Evolutionary conservation across 768 basidiomycete species (phyloP), one percentile per base, ranked within the genome.

Genomic region (Leccinum uliginosum): DNA sequence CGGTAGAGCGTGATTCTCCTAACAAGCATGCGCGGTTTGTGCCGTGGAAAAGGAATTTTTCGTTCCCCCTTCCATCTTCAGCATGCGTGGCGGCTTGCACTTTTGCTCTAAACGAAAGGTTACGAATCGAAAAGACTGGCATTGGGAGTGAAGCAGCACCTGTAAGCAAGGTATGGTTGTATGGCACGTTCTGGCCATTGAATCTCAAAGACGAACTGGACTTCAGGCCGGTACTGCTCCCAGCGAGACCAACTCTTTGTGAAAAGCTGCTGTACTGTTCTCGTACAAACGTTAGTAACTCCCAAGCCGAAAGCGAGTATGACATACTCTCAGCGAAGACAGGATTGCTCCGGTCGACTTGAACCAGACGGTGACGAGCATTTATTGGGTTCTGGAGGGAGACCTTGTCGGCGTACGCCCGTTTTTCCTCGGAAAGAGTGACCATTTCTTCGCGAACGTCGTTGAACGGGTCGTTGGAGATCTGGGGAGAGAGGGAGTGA

Each of bases 21-120:
- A 61, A 29, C 48, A 61, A 15, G 24, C 51, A 61, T 15, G 60
- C 59, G 38, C 60, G 60, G 9, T 61, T 61, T 29, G 60, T 61
- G 8, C 59, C 59, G 26, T 60, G 59, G 26, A 61, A 61, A n/a
- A 55, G 46, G 32, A 49, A 49, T 7, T 50, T 56, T 6, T 61
- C 59, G n/a, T 61, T 61, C 30, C 60, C 59, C 15, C 29, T 47
- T 12, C 54, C 54, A 17, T 53, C 54, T 12, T 56, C 29, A 21
- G 60, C 54, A 3, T 46, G 34, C 8, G 12, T 53, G 19, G 48
- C 40, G 9, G 54, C 59, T 45, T 57, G 60, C 12, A 62, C 55
- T 24, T 47, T 53, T 3, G 43, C 35, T 43, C 60, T 61, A 21
- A n/a, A 29, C 26, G n/a, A 15, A 14, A 21, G 11, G n/a, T 53